Evolutionary conservation across 768 basidiomycete genomes (phyloP).

Genomic region (Hysterangium stoloniferum): DNA sequence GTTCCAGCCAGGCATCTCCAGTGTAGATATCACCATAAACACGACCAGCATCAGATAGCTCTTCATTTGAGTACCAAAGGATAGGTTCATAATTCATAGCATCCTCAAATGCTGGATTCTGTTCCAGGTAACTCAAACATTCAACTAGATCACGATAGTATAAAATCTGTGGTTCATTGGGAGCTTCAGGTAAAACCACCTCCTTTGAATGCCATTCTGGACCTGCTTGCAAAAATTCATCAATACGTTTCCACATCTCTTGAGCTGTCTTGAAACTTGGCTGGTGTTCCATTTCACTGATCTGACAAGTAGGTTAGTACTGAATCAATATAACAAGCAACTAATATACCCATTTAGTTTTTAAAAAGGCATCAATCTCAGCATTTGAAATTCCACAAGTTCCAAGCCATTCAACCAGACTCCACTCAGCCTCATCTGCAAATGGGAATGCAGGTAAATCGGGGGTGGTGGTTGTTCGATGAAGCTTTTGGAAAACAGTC

Average conservation of each 20-base stretch:
- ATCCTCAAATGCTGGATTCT: not conserved
- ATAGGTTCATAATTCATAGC: conserved; percentile 1
- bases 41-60: not conserved
- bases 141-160: conserved; percentile 1
- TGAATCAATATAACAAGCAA: not conserved
- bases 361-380: not conserved
- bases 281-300: too few relatives aligned
- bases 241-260: not conserved
- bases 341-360: not conserved
- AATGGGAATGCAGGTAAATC: not conserved
- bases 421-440: not conserved
- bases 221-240: not conserved
- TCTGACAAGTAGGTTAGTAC: not conserved
- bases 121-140: not conserved
- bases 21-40: not conserved
- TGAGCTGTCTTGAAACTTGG: not conserved
- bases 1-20: not conserved
- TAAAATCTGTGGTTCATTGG: not conserved
- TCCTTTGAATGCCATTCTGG: too few relatives aligned
- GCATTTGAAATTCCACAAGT: not conserved
- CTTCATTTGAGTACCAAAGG: not conserved
- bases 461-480: not conserved
- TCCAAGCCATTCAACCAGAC: not conserved
- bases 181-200: not conserved
- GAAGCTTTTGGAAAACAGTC: not conserved